Evolutionary conservation across 305 asterid genomes (phyloP).

Genomic region (Rubia peregrina): DNA sequence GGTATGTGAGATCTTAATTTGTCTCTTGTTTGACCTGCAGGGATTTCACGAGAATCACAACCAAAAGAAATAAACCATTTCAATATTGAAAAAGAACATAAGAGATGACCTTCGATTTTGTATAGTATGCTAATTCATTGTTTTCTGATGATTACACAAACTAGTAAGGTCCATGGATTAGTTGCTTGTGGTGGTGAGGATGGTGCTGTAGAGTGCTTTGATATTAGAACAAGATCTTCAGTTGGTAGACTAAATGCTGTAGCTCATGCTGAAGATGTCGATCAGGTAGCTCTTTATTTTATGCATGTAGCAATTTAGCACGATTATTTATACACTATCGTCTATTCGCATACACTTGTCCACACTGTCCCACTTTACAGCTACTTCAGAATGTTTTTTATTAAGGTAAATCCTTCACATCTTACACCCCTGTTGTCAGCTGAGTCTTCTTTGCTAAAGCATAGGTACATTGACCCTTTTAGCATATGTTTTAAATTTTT

Average conservation of each 20-base stretch:
- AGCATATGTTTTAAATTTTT: too few relatives aligned
- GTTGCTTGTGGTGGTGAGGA: constrained; percentile 94
- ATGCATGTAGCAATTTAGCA: not conserved
- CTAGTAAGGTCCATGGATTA: constrained; percentile 77
- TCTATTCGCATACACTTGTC: too few relatives aligned
- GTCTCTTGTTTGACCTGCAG: not conserved
- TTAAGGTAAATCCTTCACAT: not conserved
- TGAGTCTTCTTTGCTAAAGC: not conserved
- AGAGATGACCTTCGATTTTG: not conserved
- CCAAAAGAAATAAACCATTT: not conserved
- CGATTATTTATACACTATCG: not conserved
- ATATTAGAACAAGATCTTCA: constrained; percentile 72
- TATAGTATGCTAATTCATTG: constrained; percentile 3
- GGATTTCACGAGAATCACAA: not conserved
- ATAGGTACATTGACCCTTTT: not conserved
- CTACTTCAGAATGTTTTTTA: not conserved
- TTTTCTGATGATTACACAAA: constrained; percentile 12
- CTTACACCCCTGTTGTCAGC: not conserved
- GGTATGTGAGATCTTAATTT: constrained; percentile 34
- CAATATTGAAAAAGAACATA: not conserved
- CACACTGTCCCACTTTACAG: not conserved
- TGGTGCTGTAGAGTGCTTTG: constrained; percentile 94
- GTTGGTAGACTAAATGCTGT: constrained; percentile 69
- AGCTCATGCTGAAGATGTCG: constrained; percentile 51
- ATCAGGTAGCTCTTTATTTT: constrained; percentile 42